Base-by-base conservation (phyloP, 495 filamentous ascomycete species). In the Tricharina praecox region DNA sequence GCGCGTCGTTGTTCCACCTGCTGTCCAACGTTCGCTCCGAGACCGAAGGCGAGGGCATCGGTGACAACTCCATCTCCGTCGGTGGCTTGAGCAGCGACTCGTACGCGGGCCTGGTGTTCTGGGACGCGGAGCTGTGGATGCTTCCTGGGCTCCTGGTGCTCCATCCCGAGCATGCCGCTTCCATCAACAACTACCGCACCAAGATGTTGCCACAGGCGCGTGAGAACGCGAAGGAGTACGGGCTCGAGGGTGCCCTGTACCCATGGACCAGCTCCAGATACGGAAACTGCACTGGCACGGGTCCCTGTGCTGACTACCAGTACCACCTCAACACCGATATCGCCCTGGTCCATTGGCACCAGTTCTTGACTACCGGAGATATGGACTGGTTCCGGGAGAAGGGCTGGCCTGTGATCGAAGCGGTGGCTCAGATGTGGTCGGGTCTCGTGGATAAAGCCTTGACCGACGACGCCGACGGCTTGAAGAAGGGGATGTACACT, bases 301-400 rank as follows among this genome's bases (percentile, higher is more conserved):
- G 74, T 1, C 74, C 73, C 8, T 76, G 74, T 55, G 68, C 68
- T 23, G 71, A 76, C 53, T 77, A 77, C 53, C 70, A 77, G 55
- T 77, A 77, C 51, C 74, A 77, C 55, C 47, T 77, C 43, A 86
- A 85, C 54, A 78, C 77, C 7, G 82, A 85, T 51, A 83, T 87
- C 59, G 76, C 76, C 0, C 64, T 81, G 19, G 63, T 69, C 33
- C 50, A 74, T 9, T 62, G 65, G 58, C 70, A 76, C 50, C 66
- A 71, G 38, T 68, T 64, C 35, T 55, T 63, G 19, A 67, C 64
- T 9, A 71, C 70, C 1, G 67, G 70, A 5, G 70, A 76, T 51
- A 56, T 58, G 19, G 56, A 54, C 2, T 71, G 66, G 56, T 70
- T 73, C 41, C 55, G 65, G 40, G 51, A 62, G 9, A 54, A 67